A percentile compares a stretch with the other conserved stretches of the same genome.
Conservation (phyloP, 257 asterid species). For the Jaltomata sinuosa region DNA sequence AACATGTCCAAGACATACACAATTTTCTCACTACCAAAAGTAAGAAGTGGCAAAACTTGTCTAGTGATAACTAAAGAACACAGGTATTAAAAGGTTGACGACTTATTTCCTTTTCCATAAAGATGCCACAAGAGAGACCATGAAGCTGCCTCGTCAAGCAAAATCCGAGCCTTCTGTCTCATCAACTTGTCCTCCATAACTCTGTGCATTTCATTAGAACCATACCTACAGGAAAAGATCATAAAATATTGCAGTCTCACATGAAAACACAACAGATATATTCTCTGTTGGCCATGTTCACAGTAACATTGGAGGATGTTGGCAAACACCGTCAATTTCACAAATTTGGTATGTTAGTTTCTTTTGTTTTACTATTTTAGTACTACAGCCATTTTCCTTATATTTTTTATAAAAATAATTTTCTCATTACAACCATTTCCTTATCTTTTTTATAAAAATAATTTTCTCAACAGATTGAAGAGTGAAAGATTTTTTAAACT, state of each 20-base stretch:
- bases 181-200: constrained; percentile 81
- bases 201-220: constrained; percentile 75
- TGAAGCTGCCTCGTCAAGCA: constrained; percentile 97
- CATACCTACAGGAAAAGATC: constrained; percentile 49
- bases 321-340: background rate
- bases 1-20: background rate
- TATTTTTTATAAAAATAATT: background rate
- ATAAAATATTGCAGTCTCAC: background rate
- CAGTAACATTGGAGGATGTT: background rate
- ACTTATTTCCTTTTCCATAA: constrained; percentile 75
- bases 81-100: background rate
- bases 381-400: background rate
- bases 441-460: too few relatives aligned
- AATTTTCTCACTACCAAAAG: background rate
- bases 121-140: constrained; percentile 98
- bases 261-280: background rate
- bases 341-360: background rate
- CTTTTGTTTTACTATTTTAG: background rate
- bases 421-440: too few relatives aligned
- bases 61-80: background rate
- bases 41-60: background rate
- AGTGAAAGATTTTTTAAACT: too few relatives aligned
- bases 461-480: too few relatives aligned
- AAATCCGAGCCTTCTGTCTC: constrained; percentile 73
- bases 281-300: background rate